A percentile compares a stretch with the other conserved stretches of the same genome.
Conservation (phyloP, 805 yeast species). For the Metschnikowia proteae region DNA sequence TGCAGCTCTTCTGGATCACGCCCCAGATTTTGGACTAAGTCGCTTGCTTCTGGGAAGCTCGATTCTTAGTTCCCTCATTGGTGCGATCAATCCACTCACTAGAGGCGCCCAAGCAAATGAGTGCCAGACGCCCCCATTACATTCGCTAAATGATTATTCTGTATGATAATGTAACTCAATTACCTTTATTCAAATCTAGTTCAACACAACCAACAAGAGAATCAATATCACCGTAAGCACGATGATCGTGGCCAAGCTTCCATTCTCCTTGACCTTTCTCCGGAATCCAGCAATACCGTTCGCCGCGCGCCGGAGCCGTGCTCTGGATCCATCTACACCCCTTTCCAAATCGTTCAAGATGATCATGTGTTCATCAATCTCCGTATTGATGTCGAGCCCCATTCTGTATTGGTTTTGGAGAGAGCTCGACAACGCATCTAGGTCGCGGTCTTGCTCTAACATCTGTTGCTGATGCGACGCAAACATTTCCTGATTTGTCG, state of each 20-base stretch:
- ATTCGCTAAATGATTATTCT: background rate
- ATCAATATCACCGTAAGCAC: slow-evolving; percentile 40
- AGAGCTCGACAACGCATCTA: slow-evolving; percentile 33
- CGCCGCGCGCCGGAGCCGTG: slow-evolving; percentile 30
- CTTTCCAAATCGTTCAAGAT: slow-evolving; percentile 38
- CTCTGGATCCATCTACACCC: slow-evolving; percentile 37
- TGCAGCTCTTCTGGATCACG: no score
- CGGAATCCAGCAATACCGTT: slow-evolving; percentile 30
- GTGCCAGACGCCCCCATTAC: background rate
- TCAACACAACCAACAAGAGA: slow-evolving; percentile 39
- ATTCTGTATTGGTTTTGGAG: slow-evolving; percentile 36
- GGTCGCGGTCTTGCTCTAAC: slow-evolving; percentile 35
- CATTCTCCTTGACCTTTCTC: slow-evolving; percentile 36
- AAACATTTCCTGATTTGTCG: slow-evolving; percentile 37
- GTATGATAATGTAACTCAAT: background rate
- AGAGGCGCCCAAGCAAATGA: background rate
- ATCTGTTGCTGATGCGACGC: slow-evolving; percentile 42
- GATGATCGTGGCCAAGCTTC: slow-evolving; percentile 40
- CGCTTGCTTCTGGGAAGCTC: background rate
- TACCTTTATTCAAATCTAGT: slow-evolving; percentile 12
- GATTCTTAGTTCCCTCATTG: background rate
- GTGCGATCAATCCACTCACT: background rate
- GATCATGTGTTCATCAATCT: slow-evolving; percentile 41
- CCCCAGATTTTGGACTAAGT: background rate
- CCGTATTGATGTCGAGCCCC: slow-evolving; percentile 38